Evolutionary conservation across 768 basidiomycete species (phyloP).

Genomic region (Suillus decipiens): DNA sequence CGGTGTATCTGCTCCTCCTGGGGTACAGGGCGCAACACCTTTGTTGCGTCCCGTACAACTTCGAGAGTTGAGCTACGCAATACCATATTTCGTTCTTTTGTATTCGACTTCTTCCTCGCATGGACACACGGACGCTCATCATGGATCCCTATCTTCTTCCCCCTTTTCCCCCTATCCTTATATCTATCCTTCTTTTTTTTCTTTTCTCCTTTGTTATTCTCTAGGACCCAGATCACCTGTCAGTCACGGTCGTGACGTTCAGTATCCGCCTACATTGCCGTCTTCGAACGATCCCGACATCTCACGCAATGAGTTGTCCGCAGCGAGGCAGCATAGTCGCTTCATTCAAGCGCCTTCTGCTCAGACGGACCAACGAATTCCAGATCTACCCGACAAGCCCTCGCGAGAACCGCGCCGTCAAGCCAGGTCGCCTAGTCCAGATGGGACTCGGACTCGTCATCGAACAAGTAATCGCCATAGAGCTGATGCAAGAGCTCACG

Average conservation of each 20-base stretch:
- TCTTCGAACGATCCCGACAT: conserved; percentile 20
- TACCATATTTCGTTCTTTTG: conserved; percentile 33
- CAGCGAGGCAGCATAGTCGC: conserved; percentile 20
- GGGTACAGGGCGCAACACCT: conserved; percentile 35
- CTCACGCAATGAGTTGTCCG: conserved; percentile 12
- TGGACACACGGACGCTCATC: conserved; percentile 44
- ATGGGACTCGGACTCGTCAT: conserved; percentile 21
- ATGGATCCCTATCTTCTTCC: conserved; percentile 38
- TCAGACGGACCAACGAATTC: conserved; percentile 17
- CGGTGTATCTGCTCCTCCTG: conserved; percentile 41
- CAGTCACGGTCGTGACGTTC: conserved; percentile 32
- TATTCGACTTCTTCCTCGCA: conserved; percentile 39
- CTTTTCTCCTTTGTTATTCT: conserved; percentile 37
- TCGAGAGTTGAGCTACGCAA: conserved; percentile 44
- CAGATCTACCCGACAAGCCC: conserved; percentile 19
- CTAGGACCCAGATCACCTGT: conserved; percentile 44
- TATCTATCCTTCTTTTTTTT: conserved; percentile 30
- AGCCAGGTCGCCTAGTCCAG: conserved; percentile 17
- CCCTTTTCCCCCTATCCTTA: conserved; percentile 31
- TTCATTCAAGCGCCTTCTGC: conserved; percentile 22
- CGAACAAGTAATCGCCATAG: conserved; percentile 18
- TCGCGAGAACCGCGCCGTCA: conserved; percentile 23
- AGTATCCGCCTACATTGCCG: conserved; percentile 21
- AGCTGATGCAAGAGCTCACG: conserved; percentile 9
- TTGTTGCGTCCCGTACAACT: conserved; percentile 45